These are phyloP conservation scores for Emergomyces africanus DNA, from an alignment of 2,329 filamentous ascomycete genomes.

Conservation along the genomic window DNA sequence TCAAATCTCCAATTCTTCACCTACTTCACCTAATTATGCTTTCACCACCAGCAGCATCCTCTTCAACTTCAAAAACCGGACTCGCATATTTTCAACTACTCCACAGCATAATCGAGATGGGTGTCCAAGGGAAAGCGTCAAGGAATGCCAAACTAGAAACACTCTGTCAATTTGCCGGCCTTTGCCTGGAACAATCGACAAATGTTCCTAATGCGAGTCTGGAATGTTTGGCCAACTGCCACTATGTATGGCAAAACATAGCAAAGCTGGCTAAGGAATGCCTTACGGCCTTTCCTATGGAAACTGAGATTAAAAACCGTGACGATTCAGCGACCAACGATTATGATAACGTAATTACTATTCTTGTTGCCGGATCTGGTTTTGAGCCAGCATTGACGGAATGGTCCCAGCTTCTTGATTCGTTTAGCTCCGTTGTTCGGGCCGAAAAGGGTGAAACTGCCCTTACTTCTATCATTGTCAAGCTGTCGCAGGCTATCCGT, in stretches of 20 bases:
- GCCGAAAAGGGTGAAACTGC: conserved; percentile 56
- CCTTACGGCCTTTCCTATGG: conserved; percentile 30
- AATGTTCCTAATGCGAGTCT: not conserved
- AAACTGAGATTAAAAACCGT: conserved; percentile 26
- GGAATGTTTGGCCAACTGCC: conserved; percentile 2
- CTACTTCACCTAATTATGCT: conserved; percentile 24
- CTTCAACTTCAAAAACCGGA: conserved; percentile 8
- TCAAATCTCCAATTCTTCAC: conserved; percentile 27
- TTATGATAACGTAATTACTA: conserved; percentile 54
- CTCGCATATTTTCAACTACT: conserved; percentile 20
- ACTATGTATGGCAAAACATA: conserved; percentile 25
- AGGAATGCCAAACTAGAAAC: conserved; percentile 27
- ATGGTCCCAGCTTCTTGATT: conserved; percentile 43
- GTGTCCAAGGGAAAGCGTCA: conserved; percentile 22
- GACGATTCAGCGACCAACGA: conserved; percentile 48
- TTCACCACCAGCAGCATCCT: conserved; percentile 6
- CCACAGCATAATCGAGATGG: conserved; percentile 19
- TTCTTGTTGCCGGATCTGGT: conserved; percentile 49
- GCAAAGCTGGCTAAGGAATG: conserved; percentile 22
- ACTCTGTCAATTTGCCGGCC: conserved; percentile 24
- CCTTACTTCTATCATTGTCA: conserved; percentile 56
- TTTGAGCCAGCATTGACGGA: conserved; percentile 18
- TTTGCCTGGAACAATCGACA: conserved; percentile 13
- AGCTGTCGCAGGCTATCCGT: conserved; percentile 46
- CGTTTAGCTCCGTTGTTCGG: conserved; percentile 44